phyloP scores from a whole-genome alignment of 2,329 filamentous ascomycete species.

The Botrytis byssoidea region DNA sequence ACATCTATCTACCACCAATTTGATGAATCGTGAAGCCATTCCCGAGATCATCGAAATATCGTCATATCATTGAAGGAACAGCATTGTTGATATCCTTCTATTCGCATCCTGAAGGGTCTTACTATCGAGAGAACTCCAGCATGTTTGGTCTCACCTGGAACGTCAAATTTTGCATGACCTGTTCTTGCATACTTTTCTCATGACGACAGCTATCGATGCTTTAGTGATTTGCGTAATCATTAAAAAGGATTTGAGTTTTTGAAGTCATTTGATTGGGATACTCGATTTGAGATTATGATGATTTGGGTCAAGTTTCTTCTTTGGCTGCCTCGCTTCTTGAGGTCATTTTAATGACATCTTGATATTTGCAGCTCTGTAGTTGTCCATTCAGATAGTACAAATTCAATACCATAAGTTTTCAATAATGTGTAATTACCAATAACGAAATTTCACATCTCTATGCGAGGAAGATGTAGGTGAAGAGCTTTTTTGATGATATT shows the following conservation, averaged over 20 bases:
- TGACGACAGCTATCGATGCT: slow-evolving; percentile 1
- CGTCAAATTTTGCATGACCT: neutral
- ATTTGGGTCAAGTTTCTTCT: slow-evolving; percentile 12
- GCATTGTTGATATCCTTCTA: slow-evolving; percentile 15
- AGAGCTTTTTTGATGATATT: neutral
- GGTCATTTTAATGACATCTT: slow-evolving; percentile 10
- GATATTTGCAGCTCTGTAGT: slow-evolving; percentile 16
- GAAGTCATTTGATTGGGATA: slow-evolving; percentile 2
- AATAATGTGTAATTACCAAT: neutral
- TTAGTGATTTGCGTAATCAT: neutral
- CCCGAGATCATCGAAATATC: slow-evolving; percentile 10
- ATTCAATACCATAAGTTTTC: slow-evolving; percentile 1
- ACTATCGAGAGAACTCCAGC: slow-evolving; percentile 1
- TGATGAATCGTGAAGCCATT: slow-evolving; percentile 24
- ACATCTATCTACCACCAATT: slow-evolving; percentile 1
- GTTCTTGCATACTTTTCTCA: slow-evolving; percentile 19
- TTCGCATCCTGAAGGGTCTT: neutral
- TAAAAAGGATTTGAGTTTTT: neutral
- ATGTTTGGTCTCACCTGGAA: neutral
- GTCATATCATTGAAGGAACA: slow-evolving; percentile 20
- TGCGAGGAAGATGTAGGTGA: neutral
- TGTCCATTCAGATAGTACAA: slow-evolving; percentile 17
- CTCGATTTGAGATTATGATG: slow-evolving; percentile 15
- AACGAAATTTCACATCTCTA: neutral
- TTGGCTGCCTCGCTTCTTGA: slow-evolving; percentile 14